Base-by-base conservation (phyloP, 306 rosid genomes). In the Prinsepia uniflora region DNA sequence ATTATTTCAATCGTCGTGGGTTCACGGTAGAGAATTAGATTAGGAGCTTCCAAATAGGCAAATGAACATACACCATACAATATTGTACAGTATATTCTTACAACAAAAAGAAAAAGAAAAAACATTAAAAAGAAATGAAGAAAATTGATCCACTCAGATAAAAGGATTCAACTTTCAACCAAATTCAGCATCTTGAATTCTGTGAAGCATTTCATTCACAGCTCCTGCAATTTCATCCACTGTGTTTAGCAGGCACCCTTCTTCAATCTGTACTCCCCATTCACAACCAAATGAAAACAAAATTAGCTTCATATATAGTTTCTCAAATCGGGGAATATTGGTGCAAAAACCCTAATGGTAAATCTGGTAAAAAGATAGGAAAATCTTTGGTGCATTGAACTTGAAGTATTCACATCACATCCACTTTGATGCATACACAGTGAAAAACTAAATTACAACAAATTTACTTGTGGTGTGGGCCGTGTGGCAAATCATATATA, bases 151-250 rank as follows among this genome's bases (percentile, higher is more conserved):
- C 56, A 44, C 45, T 6, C 46, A 20, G 40, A 48, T 47, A 67
- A 75, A 19, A 61, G 17, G 46, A 30, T 47, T 41, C 53, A 55
- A 6, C 2, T 69, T 67, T 86, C 80, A 87, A 78, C 64, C 83
- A 72, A 84, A 85, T 52, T 76, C 77, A 53, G 76, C 87, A 67
- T 82, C 81, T 76, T 86, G 80, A n/a, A 90, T 74, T 18, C 65
- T 78, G 65, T 80, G 66, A 49, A 92, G 76, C 75, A 88, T 83
- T 82, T 88, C 87, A 84, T 92, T 90, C 76, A 88, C 93, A 48
- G 92, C 88, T 45, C 84, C 85, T 70, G 98, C 98, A 44, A 92
- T 90, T 77, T 90, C 96, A 84, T 92, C 98, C 81, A 90, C 96
- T 8, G 96, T 81, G 57, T 81, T 90, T 74, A 90, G 64, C 79